These are phyloP conservation scores for Cynara cardunculus DNA, from an alignment of 129 eudicot genomes.

Conservation along the genomic window DNA sequence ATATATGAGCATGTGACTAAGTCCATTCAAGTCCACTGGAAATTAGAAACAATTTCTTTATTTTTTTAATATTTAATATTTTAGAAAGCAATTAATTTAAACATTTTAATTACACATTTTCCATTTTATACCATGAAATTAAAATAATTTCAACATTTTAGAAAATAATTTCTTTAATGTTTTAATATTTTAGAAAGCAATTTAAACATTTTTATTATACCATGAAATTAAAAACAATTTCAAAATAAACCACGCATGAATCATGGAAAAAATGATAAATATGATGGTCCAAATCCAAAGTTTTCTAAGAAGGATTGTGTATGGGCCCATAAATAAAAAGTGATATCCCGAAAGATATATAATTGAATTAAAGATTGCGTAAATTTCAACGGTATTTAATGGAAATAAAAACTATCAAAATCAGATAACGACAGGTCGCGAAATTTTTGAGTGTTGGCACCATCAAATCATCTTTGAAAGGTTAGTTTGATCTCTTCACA, in stretches of 20 bases:
- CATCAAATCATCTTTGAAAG: not conserved
- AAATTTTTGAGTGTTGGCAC: not conserved
- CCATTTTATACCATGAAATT: not conserved
- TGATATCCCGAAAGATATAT: not conserved
- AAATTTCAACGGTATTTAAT: not conserved
- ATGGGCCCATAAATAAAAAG: not conserved
- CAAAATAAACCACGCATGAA: conserved; percentile 1
- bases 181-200: not conserved
- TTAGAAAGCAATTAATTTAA: conserved; percentile 2
- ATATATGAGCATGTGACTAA: conserved; percentile 13
- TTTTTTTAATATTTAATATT: not conserved
- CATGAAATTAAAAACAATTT: not conserved
- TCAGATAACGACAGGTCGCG: not conserved
- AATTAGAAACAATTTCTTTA: not conserved
- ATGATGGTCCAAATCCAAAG: not conserved
- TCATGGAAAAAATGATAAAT: not conserved
- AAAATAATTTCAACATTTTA: not conserved
- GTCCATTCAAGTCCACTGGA: conserved; percentile 17
- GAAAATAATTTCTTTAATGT: not conserved
- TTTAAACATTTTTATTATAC: conserved; percentile 2
- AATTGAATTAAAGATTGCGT: not conserved
- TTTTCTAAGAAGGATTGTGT: not conserved
- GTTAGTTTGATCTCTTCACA: not conserved
- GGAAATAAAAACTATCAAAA: not conserved
- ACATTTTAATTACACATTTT: not conserved